Conservation (phyloP, 2,329 filamentous ascomycete genomes). For the Graphilbum fragrans region DNA sequence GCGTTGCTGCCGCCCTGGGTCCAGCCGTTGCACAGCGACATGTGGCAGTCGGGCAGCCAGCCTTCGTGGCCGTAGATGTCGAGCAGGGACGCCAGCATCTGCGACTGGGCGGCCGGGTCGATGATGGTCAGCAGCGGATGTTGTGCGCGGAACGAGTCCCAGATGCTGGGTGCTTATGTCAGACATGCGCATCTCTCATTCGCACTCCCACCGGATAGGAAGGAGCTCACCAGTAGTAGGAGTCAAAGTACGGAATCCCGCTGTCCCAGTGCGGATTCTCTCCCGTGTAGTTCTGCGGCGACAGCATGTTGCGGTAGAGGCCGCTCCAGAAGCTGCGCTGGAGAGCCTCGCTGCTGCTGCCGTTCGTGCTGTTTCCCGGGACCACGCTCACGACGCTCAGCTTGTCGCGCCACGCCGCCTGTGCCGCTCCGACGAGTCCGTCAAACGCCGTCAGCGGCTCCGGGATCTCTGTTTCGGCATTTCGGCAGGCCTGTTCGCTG, state of each 20-base stretch:
- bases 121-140: constrained; percentile 55
- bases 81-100: constrained; percentile 56
- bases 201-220: no score
- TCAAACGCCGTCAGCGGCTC: constrained; percentile 46
- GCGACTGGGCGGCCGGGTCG: constrained; percentile 47
- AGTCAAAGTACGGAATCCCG: constrained; percentile 36
- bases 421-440: constrained; percentile 30
- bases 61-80: constrained; percentile 55
- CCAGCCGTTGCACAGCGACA: constrained; percentile 55
- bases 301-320: constrained; percentile 55
- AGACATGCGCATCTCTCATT: background rate
- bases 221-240: constrained; percentile 5
- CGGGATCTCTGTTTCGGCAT: constrained; percentile 50
- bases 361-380: constrained; percentile 31
- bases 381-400: constrained; percentile 39
- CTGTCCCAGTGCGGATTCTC: constrained; percentile 56
- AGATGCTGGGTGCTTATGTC: constrained; percentile 32
- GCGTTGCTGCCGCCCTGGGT: constrained; percentile 60
- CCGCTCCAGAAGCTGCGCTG: constrained; percentile 51
- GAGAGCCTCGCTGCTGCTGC: constrained; percentile 6
- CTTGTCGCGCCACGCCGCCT: constrained; percentile 45
- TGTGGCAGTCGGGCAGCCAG: constrained; percentile 56
- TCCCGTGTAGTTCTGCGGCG: constrained; percentile 63
- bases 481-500: no score
- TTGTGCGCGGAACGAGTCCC: constrained; percentile 56